These are phyloP conservation scores for Blumeria hordei DNA, from an alignment of 2,329 filamentous ascomycete species.

Conservation along the genomic window DNA sequence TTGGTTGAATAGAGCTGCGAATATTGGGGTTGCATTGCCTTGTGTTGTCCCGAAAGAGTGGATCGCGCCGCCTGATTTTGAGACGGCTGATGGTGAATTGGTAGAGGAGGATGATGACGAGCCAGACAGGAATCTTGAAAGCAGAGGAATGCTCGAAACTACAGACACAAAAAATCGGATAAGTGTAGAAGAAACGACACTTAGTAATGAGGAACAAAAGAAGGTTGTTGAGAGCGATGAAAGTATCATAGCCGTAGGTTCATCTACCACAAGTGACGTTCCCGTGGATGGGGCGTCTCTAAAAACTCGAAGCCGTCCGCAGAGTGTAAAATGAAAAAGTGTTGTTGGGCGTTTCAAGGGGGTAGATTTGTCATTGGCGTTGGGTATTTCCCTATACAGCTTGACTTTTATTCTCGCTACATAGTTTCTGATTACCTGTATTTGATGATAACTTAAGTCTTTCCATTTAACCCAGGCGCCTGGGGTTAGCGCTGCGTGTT, in stretches of 20 bases:
- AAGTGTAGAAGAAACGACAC: constrained; percentile 9
- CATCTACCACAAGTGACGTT: too few species aligned
- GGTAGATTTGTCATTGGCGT: constrained; percentile 2
- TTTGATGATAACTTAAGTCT: constrained; percentile 3
- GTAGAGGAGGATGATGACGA: constrained; percentile 23
- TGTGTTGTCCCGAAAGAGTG: constrained; percentile 66
- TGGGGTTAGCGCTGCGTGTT: constrained; percentile 60
- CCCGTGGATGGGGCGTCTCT: too few species aligned
- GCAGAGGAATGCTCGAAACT: constrained; percentile 29
- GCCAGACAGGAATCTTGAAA: constrained; percentile 20
- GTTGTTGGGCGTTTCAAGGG: constrained; percentile 13
- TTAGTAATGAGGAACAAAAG: too few species aligned
- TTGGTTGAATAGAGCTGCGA: constrained; percentile 70
- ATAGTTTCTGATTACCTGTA: constrained; percentile 1
- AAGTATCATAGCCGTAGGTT: too few species aligned
- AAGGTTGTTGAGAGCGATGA: too few species aligned
- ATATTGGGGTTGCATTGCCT: constrained; percentile 55
- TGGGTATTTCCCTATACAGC: constrained; percentile 3
- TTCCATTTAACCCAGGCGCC: constrained; percentile 33
- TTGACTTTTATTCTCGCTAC: constrained; percentile 4
- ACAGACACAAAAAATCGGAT: constrained; percentile 10
- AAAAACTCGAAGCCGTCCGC: too few species aligned
- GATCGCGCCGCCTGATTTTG: constrained; percentile 56
- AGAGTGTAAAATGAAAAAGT: constrained; percentile 21
- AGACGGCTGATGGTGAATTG: constrained; percentile 45